A percentile compares a stretch with the other conserved stretches of the same genome.
Conservation (phyloP, 2,329 filamentous ascomycete genomes). For the Cladosporium austrohemisphaericum region DNA sequence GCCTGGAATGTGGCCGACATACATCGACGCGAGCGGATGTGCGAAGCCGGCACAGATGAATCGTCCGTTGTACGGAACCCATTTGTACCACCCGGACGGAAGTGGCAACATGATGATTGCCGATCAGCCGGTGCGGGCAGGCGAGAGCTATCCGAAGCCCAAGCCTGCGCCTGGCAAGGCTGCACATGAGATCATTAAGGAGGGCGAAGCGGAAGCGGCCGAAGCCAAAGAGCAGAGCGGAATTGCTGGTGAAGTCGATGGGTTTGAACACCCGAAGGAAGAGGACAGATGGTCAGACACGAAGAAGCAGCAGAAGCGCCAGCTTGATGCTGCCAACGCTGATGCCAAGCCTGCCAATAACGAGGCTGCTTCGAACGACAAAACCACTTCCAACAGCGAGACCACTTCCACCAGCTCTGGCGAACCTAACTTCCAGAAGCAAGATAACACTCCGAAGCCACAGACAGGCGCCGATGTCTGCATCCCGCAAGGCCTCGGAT, state of each 20-base stretch:
- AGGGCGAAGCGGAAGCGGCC: conserved; percentile 1
- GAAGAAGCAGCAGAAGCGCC: conserved; percentile 12
- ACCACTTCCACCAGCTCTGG: neutral
- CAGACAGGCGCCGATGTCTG: conserved; percentile 38
- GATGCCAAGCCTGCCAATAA: conserved; percentile 1
- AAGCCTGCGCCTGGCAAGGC: neutral
- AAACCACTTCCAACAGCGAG: neutral
- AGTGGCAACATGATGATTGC: conserved; percentile 22
- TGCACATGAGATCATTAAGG: conserved; percentile 6
- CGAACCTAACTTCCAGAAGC: conserved; percentile 3
- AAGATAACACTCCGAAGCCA: neutral
- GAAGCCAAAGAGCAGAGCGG: conserved; percentile 10
- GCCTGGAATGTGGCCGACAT: conserved; percentile 75
- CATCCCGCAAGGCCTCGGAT: conserved; percentile 56
- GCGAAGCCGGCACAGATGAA: conserved; percentile 43
- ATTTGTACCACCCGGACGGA: conserved; percentile 18
- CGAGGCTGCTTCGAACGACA: neutral
- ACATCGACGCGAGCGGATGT: conserved; percentile 76
- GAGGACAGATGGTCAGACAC: conserved; percentile 8
- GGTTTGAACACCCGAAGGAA: conserved; percentile 9
- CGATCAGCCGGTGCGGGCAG: conserved; percentile 12
- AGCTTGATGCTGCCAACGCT: neutral
- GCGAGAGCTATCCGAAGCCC: neutral
- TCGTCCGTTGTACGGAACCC: conserved; percentile 5
- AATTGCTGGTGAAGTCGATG: neutral